These are phyloP conservation scores for Paramecium primaurelia DNA, from an alignment of 73 alveolate species.

Conservation along the genomic window DNA sequence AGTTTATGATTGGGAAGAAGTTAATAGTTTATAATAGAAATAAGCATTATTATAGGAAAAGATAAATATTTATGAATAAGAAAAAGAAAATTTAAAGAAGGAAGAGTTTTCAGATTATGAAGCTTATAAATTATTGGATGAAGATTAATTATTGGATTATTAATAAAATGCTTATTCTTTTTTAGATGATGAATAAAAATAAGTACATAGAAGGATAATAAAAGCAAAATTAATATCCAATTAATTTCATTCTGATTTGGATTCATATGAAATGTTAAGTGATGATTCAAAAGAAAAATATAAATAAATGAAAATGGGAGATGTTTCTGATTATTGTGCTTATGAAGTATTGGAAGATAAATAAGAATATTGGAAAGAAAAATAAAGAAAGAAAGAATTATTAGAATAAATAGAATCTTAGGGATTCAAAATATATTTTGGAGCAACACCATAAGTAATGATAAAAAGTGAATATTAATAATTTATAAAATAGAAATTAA, in stretches of 20 bases:
- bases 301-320: neutral
- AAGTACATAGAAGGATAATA: neutral
- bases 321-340: neutral
- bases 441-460: neutral
- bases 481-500: neutral
- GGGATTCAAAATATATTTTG: neutral
- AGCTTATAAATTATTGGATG: neutral
- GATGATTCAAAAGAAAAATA: neutral
- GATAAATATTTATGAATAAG: neutral
- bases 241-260: neutral
- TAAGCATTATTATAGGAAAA: neutral
- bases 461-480: neutral
- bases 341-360: neutral
- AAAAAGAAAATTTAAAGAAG: neutral
- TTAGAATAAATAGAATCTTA: neutral
- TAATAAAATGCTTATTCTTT: neutral
- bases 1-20: neutral
- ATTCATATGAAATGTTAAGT: neutral
- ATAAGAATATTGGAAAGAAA: neutral
- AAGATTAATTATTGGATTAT: neutral
- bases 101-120: neutral
- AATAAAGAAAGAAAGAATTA: neutral
- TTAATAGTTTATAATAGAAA: neutral
- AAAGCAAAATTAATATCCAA: neutral
- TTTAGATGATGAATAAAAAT: neutral